Percentiles rank a stretch among this genome's conserved stretches.
phyloP scores from a whole-genome alignment of 257 asterid species.

The Ballota nigra region DNA sequence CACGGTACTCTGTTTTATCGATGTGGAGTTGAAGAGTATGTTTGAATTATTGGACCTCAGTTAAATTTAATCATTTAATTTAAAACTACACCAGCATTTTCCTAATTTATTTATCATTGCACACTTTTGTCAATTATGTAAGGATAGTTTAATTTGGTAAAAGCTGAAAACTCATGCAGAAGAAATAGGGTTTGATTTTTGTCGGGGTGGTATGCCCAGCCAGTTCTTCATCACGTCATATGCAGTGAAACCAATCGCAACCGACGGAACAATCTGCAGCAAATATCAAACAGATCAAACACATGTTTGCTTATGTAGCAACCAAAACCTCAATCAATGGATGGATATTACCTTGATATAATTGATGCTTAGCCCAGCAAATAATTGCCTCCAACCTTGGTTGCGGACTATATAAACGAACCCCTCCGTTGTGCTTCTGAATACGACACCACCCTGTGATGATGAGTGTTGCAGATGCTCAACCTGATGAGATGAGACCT shows the following conservation, averaged over 20 bases:
- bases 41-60: too few relatives aligned
- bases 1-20: too few relatives aligned
- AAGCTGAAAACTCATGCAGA: constrained; percentile 15
- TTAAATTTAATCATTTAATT: too few relatives aligned
- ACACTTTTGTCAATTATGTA: too few relatives aligned
- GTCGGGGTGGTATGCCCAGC: constrained; percentile 83
- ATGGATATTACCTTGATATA: constrained; percentile 70
- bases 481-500: constrained; percentile 68
- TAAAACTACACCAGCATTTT: too few relatives aligned
- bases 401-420: constrained; percentile 50
- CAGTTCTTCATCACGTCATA: constrained; percentile 79
- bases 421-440: constrained; percentile 72
- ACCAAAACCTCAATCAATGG: background rate
- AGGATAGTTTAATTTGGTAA: too few relatives aligned
- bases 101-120: too few relatives aligned
- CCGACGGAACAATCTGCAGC: constrained; percentile 86
- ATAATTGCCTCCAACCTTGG: constrained; percentile 90
- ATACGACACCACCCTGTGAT: constrained; percentile 40
- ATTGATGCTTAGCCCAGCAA: constrained; percentile 93
- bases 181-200: constrained; percentile 46
- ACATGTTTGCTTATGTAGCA: background rate
- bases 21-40: background rate
- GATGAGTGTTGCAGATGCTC: constrained; percentile 68
- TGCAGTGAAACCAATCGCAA: constrained; percentile 89
- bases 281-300: background rate